Evolutionary conservation across 2,329 filamentous ascomycete genomes (phyloP), one percentile per base, ranked within the genome.

Genomic region (Apiospora marii): DNA sequence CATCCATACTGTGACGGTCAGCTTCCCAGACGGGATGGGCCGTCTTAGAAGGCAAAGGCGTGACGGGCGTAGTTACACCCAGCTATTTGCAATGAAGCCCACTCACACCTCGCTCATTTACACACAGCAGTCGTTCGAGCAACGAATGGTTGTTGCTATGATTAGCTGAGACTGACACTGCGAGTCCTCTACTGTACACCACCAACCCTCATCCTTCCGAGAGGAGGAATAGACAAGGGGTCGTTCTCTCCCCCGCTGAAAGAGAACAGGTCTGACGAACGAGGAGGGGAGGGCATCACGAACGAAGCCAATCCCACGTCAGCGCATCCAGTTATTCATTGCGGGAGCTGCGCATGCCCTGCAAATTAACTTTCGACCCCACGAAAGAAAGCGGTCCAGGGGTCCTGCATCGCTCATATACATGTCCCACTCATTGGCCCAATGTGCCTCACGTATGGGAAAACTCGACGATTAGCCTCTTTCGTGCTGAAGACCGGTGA

Each of bases 301-400:
- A 41, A 6, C 19, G 34, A 41, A 41, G 30, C 58, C 58, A 64
- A 41, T 64, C 58, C 58, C 37, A 64, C 58, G 58, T 64, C 58
- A 64, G 58, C 58, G 19, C 58, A n/a, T 41, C 8, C 30, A 64
- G 30, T 41, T 41, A 64, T 64, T 64, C 58, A 41, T 41, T n/a
- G 67, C 67, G 67, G 41, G 27, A 68, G 44, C 44, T 68, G 67
- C 67, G 67, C 67, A 46, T 68, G 34, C 46, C 67, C 58, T 64
- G 67, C n/a, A 46, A 68, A 68, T 68, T 48, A 68, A 68, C 67
- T 48, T 68, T 68, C 27, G 67, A 68, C 67, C 67, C 67, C 67
- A 68, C 67, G 67, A 68, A 67, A 41, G 41, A 44, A 48, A 37
- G 30, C 58, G 34, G 58, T 41, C 34, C 58, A 64, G 58, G 58